Evolutionary conservation across 208 protist genomes (phyloP), one percentile per base, ranked within the genome.

Genomic region (Angomonas deanei): DNA sequence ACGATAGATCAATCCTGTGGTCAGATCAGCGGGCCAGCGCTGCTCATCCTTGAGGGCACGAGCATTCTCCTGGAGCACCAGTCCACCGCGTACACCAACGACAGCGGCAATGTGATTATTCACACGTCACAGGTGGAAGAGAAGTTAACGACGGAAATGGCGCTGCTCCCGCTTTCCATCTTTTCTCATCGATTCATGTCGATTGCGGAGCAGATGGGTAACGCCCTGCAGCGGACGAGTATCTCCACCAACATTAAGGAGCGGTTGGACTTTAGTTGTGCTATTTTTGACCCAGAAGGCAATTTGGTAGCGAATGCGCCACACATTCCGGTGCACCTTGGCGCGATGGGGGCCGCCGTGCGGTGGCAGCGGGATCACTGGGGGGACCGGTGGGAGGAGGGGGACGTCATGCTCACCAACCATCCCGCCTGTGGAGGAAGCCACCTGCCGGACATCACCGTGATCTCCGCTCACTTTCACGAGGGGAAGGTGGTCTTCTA

Each of bases 141-240:
- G 53, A 67, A 74, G 38, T 72, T 80, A 54, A 77, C 70, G 4
- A 86, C 76, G 1, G 71, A 79, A 19, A 63, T 97, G n/a, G 55
- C 50, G 50, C 77, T 87, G 21, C 88, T 99, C 27, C 67, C 75
- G 26, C 78, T 99, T 8, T 95, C 88, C 27, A 89, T 99, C 27
- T 98, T 98, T 62, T 75, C 75, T 36, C 91, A 99, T 70, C 79
- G 96, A 26, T 99, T 99, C 75, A 98, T 98, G 97, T 88, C 77
- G 38, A 98, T 99, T 59, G 97, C 97, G 10, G 97, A 99, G 73
- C 97, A 98, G 72, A 99, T 99, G 97, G 97, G 97, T 27, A 84
- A 84, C 27, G 90, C 94, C 0, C 72, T 99, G 38, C 96, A 98
- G 75, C 78, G 95, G 28, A 99, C 97, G 13, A 86, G 93, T 23